Base-by-base conservation (phyloP, 345 rosid genomes). In the Eucalyptus polyanthemos region DNA sequence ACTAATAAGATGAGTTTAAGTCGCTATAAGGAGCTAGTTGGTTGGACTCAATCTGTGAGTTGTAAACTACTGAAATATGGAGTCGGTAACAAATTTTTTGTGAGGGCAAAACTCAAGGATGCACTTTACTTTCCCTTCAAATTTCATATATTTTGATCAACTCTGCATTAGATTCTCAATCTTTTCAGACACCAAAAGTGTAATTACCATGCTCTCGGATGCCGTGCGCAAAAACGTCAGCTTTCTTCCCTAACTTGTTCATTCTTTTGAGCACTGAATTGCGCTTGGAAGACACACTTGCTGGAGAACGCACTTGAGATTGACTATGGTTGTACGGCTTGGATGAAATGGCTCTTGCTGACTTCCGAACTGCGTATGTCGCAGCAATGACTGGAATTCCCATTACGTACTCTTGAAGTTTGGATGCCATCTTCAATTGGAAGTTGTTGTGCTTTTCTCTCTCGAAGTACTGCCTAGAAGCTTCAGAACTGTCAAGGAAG, bases 211-310 rank as follows among this genome's bases (percentile, higher is more conserved):
- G 91, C 76, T 90, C 91, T 29, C 90, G 50, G 49, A 88, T 40
- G 47, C 91, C 24, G 7, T 60, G 50, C 8, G 92, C 90, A 34
- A 92, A 90, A 22, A 76, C 80, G 86, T 92, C 91, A 7, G 91
- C 91, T 69, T 88, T 90, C 86, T 88, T 90, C 14, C 91, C 90
- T n/a, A 89, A 25, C 86, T 86, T 89, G 67, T 88, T 90, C 49
- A 88, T 92, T 60, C 83, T 89, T 19, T 80, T 54, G 40, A 92
- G 76, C 76, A 88, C 89, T 17, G 91, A 88, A 50, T 89, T 65
- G 27, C n/a, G 65, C 88, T 42, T 50, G 47, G 45, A 40, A 31
- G 88, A 86, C 16, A 31, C 65, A 34, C 45, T 86, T 53, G 25
- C 88, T 8, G 42, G 40, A 31, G 65, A 31, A 86, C n/a, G 88